Percentiles rank a stretch among this genome's conserved stretches.
These are phyloP conservation scores for Emmonsiellopsis sp. DNA, from an alignment of 2,329 filamentous ascomycete genomes.

Conservation along the genomic window DNA sequence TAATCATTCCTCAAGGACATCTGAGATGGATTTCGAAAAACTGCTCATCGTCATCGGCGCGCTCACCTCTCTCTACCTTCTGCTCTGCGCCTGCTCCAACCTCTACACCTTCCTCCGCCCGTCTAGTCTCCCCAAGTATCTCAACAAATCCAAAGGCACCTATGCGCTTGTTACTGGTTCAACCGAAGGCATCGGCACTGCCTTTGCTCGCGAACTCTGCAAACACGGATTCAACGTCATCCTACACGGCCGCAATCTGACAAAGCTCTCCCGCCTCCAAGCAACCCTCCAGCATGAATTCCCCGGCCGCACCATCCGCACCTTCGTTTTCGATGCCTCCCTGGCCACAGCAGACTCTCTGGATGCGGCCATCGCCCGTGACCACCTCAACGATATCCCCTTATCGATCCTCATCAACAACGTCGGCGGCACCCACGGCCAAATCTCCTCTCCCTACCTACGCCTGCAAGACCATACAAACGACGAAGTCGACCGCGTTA, in stretches of 20 bases:
- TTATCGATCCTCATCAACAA: slow-evolving; percentile 52
- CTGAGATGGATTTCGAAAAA: too few relatives aligned
- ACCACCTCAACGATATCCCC: slow-evolving; percentile 27
- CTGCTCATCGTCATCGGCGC: slow-evolving; percentile 5
- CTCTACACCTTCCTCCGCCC: slow-evolving; percentile 13
- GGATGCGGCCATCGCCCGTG: slow-evolving; percentile 15
- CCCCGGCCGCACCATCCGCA: slow-evolving; percentile 32
- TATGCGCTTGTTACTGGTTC: slow-evolving; percentile 48
- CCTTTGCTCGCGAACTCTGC: slow-evolving; percentile 45
- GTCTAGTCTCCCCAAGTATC: slow-evolving; percentile 13
- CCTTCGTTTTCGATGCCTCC: slow-evolving; percentile 39
- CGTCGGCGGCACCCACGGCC: slow-evolving; percentile 36
- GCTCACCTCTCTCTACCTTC: slow-evolving; percentile 4
- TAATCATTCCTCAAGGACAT: too few relatives aligned
- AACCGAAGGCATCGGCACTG: slow-evolving; percentile 47
- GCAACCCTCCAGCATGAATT: slow-evolving; percentile 30
- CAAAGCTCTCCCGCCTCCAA: slow-evolving; percentile 40
- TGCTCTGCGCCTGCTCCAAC: slow-evolving; percentile 1
- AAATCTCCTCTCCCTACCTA: slow-evolving; percentile 13
- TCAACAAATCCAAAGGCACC: slow-evolving; percentile 14
- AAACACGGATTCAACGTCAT: slow-evolving; percentile 47
- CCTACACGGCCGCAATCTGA: slow-evolving; percentile 46
- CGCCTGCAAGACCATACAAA: slow-evolving; percentile 24
- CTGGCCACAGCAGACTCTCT: slow-evolving; percentile 13
- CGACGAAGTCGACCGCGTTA: slow-evolving; percentile 32